Base-by-base conservation (phyloP, 768 basidiomycete species). In the Mycena crocata region DNA sequence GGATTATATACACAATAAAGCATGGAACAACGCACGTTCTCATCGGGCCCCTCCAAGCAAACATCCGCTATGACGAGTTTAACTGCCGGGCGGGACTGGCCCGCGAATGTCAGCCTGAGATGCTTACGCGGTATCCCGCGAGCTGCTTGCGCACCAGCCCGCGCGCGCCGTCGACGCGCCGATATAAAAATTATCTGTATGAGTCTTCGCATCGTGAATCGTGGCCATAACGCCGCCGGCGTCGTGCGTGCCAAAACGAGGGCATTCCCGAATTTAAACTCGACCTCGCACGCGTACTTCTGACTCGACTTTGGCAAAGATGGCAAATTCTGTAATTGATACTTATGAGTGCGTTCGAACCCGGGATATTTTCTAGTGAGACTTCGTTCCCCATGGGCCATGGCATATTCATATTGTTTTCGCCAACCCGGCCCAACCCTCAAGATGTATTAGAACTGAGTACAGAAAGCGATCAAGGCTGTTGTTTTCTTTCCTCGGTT, bases 41-140 rank as follows among this genome's bases (percentile, higher is more conserved):
- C 71, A n/a, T 77, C 75, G 24, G 85, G 67, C 4, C 80, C 83
- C 32, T 83, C 77, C 2, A 85, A 76, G 28, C 71, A 73, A 8
- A 87, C 79, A 71, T 79, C 78, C 24, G 69, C 77, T 3, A 71
- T 67, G 23, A 77, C 59, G 14, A 76, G n/a, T 19, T 69, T 64
- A 44, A 72, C 14, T 21, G 69, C 59, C 32, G 76, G 72, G 24
- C 71, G 62, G 2, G 77, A 77, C 57, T 79, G 77, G 4, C 78
- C 78, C 13, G 71, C 48, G 42, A 77, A 76, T 21, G 70, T 58
- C 14, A 75, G 50, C 2, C 71, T 72, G 2, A 75, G 56, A n/a
- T n/a, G n/a, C n/a, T n/a, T n/a, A n/a, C n/a, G n/a, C n/a, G n/a
- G n/a, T n/a, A n/a, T n/a, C n/a, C n/a, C n/a, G n/a, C n/a, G n/a